Conservation (phyloP, 106 monocot species). For the Hemerocallis citrina region DNA sequence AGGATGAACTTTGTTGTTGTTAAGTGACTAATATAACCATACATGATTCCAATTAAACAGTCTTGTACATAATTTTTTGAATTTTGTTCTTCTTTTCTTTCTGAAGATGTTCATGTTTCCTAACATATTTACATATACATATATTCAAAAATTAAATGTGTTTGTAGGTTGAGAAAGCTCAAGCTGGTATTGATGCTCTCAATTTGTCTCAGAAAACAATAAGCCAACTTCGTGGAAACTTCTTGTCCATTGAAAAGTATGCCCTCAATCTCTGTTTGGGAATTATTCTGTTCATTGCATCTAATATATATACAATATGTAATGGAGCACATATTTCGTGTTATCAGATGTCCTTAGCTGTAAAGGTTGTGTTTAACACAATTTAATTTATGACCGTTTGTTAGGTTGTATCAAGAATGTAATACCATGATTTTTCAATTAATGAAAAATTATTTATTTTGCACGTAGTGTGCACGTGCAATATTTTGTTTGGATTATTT, state of each 20-base stretch:
- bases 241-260: constrained; percentile 85
- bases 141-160: not conserved
- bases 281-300: constrained; percentile 2
- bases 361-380: not conserved
- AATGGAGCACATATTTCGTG: too few species aligned
- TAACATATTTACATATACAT: not conserved
- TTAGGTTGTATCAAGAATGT: constrained; percentile 94
- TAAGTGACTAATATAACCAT: not conserved
- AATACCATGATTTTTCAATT: too few species aligned
- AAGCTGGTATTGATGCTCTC: constrained; percentile 84
- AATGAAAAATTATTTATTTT: too few species aligned
- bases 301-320: not conserved
- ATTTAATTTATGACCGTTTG: constrained; percentile 6
- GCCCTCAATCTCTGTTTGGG: not conserved
- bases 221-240: constrained; percentile 80
- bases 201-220: constrained; percentile 74
- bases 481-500: too few species aligned
- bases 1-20: not conserved
- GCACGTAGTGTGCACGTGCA: too few species aligned
- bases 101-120: not conserved
- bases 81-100: not conserved
- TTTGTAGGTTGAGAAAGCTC: constrained; percentile 89
- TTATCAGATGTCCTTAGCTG: too few species aligned
- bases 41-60: not conserved
- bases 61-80: not conserved